Evolutionary conservation across 2,329 filamentous ascomycete species (phyloP).

Genomic region (Beauveria scarabaeidicola): DNA sequence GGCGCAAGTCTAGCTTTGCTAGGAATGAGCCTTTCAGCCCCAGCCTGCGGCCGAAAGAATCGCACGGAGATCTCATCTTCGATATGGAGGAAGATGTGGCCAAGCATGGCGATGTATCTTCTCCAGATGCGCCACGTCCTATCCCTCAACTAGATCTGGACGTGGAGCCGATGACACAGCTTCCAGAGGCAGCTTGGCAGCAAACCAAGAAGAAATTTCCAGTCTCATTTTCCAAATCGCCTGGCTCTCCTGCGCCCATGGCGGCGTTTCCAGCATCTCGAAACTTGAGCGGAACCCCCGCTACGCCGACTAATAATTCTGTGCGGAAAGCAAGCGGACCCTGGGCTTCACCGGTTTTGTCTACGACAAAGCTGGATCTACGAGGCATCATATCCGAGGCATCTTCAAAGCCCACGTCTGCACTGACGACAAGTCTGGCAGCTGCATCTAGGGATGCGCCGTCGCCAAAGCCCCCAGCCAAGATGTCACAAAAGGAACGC

Average conservation of each 20-base stretch:
- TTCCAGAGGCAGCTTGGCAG: slow-evolving; percentile 23
- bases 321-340: slow-evolving; percentile 27
- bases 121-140: slow-evolving; percentile 16
- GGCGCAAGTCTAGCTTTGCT: slow-evolving; percentile 36
- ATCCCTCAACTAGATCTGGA: slow-evolving; percentile 17
- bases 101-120: slow-evolving; percentile 21
- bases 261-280: not conserved
- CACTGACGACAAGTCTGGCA: slow-evolving; percentile 45
- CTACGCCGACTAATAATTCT: not conserved
- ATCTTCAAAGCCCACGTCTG: slow-evolving; percentile 43
- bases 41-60: slow-evolving; percentile 57
- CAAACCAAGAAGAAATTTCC: slow-evolving; percentile 18
- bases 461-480: slow-evolving; percentile 35
- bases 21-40: slow-evolving; percentile 57
- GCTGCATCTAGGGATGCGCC: slow-evolving; percentile 36
- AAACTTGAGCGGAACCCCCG: not conserved
- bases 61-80: slow-evolving; percentile 74
- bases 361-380: slow-evolving; percentile 59
- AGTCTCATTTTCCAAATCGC: slow-evolving; percentile 12
- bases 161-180: slow-evolving; percentile 20
- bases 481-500: slow-evolving; percentile 84
- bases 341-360: slow-evolving; percentile 43
- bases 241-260: not conserved
- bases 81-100: slow-evolving; percentile 69
- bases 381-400: slow-evolving; percentile 64